Base-by-base conservation (phyloP, 2,329 filamentous ascomycete species). In the Claviceps capensis region DNA sequence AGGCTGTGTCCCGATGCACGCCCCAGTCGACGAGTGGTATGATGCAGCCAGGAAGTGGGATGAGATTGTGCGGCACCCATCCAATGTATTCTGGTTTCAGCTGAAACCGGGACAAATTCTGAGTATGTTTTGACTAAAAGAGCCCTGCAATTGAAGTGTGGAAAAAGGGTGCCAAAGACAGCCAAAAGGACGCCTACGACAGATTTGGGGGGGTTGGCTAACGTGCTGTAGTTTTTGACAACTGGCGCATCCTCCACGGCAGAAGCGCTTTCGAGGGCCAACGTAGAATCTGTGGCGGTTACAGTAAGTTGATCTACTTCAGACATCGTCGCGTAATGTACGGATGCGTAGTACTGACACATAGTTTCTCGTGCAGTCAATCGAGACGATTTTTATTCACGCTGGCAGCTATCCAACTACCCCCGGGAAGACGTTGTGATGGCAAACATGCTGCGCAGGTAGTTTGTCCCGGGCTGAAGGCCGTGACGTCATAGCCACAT, bases 161-260 rank as follows among this genome's bases (percentile, higher is more conserved):
- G 3, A 14, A 19, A 19, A 8, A 3, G 8, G 26, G 26, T 8
- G 2, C 7, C 2, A 30, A 30, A 30, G 14, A 5, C 14, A 22
- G 4, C n/a, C 23, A 13, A 43, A 34, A 11, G n/a, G 14, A 49
- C 16, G 8, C 16, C 30, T 30, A 4, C 22, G 43, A 8, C 6
- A n/a, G 30, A 34, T 41, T 17, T n/a, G 30, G 8, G 30, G 9
- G 7, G 34, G 2, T 1, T 40, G 19, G 40, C 47, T 48, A 19
- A 37, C 17, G 2, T 22, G 16, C 5, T 40, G 11, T 59, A 86
- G 86, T 97, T 47, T 96, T 98, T 66, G 88, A 98, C 64, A 97
- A 98, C 63, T 96, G 91, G 89, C 79, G 93, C 54, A 85, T 96
- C 37, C 70, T 97, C 59, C 93, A 98, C 67, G 93, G 91, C 1